Percentiles rank a stretch among this genome's conserved stretches.
Evolutionary conservation across 805 yeast genomes (phyloP).

Genomic region (Starmerella apis): DNA sequence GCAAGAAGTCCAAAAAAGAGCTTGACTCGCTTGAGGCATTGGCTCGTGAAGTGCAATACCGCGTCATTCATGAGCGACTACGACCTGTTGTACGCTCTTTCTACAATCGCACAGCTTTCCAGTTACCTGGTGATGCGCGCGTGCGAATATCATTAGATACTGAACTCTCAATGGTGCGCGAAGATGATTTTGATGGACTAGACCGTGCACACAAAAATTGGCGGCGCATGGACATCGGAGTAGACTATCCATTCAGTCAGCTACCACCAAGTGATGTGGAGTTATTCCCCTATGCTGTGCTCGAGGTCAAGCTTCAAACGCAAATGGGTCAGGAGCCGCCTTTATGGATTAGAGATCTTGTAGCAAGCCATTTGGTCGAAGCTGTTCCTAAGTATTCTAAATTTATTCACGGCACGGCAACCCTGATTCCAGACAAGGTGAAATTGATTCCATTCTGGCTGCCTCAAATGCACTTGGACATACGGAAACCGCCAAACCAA

Average conservation of each 20-base stretch:
- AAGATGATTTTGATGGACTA: slow-evolving; percentile 87
- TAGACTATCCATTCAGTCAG: slow-evolving; percentile 88
- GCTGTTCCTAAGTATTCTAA: slow-evolving; percentile 97
- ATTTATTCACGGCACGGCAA: slow-evolving; percentile 92
- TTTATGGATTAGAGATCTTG: slow-evolving; percentile 88
- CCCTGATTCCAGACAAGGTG: slow-evolving; percentile 75
- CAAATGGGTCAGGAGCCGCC: slow-evolving; percentile 99
- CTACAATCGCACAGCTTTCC: slow-evolving; percentile 97
- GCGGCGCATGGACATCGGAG: slow-evolving; percentile 98
- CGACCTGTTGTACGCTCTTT: slow-evolving; percentile 94
- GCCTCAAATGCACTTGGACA: slow-evolving; percentile 94
- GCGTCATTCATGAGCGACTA: slow-evolving; percentile 68
- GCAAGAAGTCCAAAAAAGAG: slow-evolving; percentile 75
- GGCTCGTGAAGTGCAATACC: slow-evolving; percentile 87
- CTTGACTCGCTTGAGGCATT: slow-evolving; percentile 85
- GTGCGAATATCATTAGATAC: slow-evolving; percentile 97
- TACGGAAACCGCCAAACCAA: slow-evolving; percentile 62
- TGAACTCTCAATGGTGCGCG: slow-evolving; percentile 93
- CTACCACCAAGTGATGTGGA: slow-evolving; percentile 75
- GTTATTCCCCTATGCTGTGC: slow-evolving; percentile 92
- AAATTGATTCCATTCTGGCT: slow-evolving; percentile 90
- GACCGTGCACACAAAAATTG: slow-evolving; percentile 88
- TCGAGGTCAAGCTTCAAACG: slow-evolving; percentile 94
- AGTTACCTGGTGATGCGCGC: slow-evolving; percentile 97
- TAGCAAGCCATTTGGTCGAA: slow-evolving; percentile 85